phyloP scores from a whole-genome alignment of 164 flowering plant species.

The Warburgia ugandensis region DNA sequence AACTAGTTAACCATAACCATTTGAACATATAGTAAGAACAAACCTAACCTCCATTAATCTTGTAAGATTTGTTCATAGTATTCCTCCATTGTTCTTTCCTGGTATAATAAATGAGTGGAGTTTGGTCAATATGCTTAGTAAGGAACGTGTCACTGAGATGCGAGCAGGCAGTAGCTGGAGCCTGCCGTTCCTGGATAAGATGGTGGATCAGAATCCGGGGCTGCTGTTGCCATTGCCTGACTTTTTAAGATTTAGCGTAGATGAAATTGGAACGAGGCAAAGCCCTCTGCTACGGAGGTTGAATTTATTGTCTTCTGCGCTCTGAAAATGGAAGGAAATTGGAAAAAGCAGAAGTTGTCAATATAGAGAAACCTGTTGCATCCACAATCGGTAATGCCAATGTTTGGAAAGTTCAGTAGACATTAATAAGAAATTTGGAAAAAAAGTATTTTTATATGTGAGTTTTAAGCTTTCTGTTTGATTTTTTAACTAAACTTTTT shows the following conservation, averaged over 20 bases:
- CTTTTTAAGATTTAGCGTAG: conserved; percentile 20
- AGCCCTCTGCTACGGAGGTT: conserved; percentile 46
- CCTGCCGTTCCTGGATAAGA: neutral
- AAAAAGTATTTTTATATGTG: too few relatives aligned
- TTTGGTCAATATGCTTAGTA: neutral
- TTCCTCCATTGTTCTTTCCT: neutral
- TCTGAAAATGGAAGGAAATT: conserved; percentile 5
- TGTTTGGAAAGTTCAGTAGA: too few relatives aligned
- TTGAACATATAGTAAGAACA: neutral
- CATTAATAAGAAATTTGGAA: too few relatives aligned
- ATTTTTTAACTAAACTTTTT: too few relatives aligned
- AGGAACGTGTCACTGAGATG: neutral
- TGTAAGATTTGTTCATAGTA: neutral
- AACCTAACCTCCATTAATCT: conserved; percentile 2
- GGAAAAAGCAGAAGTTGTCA: neutral
- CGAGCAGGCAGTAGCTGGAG: neutral
- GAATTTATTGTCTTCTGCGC: conserved; percentile 8
- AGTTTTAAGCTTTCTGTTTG: too few relatives aligned
- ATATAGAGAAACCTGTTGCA: too few relatives aligned
- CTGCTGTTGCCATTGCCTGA: neutral
- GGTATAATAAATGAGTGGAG: neutral
- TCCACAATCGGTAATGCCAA: too few relatives aligned
- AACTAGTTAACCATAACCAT: too few relatives aligned
- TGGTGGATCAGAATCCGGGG: neutral
- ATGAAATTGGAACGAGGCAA: conserved; percentile 45